Evolutionary conservation across 371 early-diverging fungal genomes (phyloP).

Genomic region (Cokeromyces recurvatus): DNA sequence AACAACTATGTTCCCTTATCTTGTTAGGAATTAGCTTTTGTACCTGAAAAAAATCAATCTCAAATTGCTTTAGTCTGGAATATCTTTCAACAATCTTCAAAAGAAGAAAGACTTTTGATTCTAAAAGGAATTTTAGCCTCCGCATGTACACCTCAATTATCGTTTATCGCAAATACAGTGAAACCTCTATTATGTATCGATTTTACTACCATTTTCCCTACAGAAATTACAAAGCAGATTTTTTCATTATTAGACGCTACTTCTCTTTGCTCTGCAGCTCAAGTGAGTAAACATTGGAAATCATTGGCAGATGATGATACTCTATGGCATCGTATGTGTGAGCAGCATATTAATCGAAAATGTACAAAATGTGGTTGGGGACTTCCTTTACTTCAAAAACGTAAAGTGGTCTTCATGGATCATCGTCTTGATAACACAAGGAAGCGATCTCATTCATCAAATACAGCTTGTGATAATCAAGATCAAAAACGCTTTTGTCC

Average conservation of each 20-base stretch:
- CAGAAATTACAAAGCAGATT: constrained; percentile 77
- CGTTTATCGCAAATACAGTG: constrained; percentile 30
- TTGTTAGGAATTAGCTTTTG: constrained; percentile 10
- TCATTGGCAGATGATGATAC: constrained; percentile 81
- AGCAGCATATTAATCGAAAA: constrained; percentile 93
- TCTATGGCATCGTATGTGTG: constrained; percentile 94
- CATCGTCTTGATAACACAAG: neutral
- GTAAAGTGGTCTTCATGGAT: constrained; percentile 9
- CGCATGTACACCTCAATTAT: constrained; percentile 55
- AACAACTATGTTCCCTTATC: neutral
- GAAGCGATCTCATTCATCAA: neutral
- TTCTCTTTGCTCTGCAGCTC: constrained; percentile 86
- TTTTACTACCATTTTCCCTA: constrained; percentile 67
- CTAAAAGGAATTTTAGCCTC: constrained; percentile 51
- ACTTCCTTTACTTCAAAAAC: constrained; percentile 66
- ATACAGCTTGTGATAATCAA: neutral
- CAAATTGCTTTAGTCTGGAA: constrained; percentile 50
- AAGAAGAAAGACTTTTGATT: constrained; percentile 47
- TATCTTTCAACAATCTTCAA: constrained; percentile 40
- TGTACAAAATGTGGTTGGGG: constrained; percentile 97
- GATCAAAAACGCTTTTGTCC: constrained; percentile 18
- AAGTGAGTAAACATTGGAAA: constrained; percentile 79
- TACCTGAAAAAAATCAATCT: constrained; percentile 34
- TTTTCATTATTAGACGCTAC: constrained; percentile 86
- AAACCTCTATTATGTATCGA: constrained; percentile 55